Evolutionary conservation across 202 grass and related monocot genomes (phyloP).

Genomic region (Zoysia matrella): DNA sequence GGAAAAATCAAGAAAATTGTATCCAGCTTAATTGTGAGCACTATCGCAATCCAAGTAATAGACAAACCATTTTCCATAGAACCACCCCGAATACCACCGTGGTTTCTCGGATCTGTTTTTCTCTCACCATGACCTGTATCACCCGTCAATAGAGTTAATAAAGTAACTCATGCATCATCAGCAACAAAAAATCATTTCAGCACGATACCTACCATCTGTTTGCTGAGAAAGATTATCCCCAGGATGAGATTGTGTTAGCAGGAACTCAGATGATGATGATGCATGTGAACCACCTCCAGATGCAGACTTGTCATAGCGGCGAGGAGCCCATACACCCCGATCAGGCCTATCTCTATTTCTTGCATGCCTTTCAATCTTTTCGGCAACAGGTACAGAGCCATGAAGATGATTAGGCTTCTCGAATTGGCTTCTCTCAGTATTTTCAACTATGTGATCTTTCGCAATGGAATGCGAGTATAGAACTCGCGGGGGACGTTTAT

Average conservation of each 20-base stretch:
- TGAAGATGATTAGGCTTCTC: slow-evolving; percentile 63
- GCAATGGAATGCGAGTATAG: slow-evolving; percentile 39
- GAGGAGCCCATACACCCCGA: slow-evolving; percentile 88
- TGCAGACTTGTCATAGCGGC: slow-evolving; percentile 70
- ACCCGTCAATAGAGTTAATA: slow-evolving; percentile 38
- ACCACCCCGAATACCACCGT: slow-evolving; percentile 58
- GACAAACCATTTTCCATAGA: slow-evolving; percentile 78
- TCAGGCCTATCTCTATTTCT: slow-evolving; percentile 95
- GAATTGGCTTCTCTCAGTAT: slow-evolving; percentile 73
- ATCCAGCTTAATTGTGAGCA: slow-evolving; percentile 22
- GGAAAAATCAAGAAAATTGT: not conserved
- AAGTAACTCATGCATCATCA: slow-evolving; percentile 5
- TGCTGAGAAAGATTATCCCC: slow-evolving; percentile 62
- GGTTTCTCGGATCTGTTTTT: slow-evolving; percentile 72
- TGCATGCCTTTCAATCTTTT: slow-evolving; percentile 79
- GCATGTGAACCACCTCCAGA: slow-evolving; percentile 42
- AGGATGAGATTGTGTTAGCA: slow-evolving; percentile 44
- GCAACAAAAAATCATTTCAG: not conserved
- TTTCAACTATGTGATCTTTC: slow-evolving; percentile 39
- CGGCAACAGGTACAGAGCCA: slow-evolving; percentile 51
- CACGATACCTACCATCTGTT: slow-evolving; percentile 51
- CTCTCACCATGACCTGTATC: slow-evolving; percentile 68
- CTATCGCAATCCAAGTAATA: slow-evolving; percentile 28
- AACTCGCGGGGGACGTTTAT: slow-evolving; percentile 65
- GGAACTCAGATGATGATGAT: slow-evolving; percentile 47